Evolutionary conservation across 768 basidiomycete genomes (phyloP), one percentile per base, ranked within the genome.

Genomic region (Kwoniella botswanensis): DNA sequence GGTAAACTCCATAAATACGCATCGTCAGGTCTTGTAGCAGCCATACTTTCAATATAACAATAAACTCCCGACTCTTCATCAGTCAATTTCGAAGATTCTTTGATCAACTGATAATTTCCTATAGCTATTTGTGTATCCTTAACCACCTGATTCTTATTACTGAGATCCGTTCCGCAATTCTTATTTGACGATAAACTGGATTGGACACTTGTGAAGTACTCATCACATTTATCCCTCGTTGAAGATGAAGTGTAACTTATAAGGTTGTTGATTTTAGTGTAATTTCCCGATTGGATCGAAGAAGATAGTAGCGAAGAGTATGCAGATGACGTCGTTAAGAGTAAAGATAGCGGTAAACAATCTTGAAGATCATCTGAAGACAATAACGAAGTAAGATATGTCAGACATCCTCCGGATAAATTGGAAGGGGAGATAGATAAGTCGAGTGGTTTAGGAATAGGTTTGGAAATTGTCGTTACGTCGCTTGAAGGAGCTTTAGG

Each of bases 311-410:
- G 44, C 2, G 61, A 43, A 9, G 76, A 70, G 67, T 73, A 81
- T 2, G 76, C 61, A n/a, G 77, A 60, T 10, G 77, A 79, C 10
- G 79, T 79, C 26, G 77, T 74, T 24, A 79, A 73, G n/a, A 81
- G 73, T 26, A 81, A 68, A 3, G 79, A 77, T 59, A 81, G 76
- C 0, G 79, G 79, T 10, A 81, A 71, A 68, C 79, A 81, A 18
- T 76, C 65, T 12, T 44, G n/a, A 70, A 81, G 79, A 10, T 67
- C 68, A 18, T 68, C 4, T 7, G 74, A 64, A 3, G 73, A 70
- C 4, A 81, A 65, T 21, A 79, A 60, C 35, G 74, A 68, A 9
- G 74, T 65, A 56, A 81, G 73, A 63, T 77, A 75, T 44, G 69
- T 46, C 35, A 81, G 63, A 61, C 79, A 81, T 21, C 69, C 44